Conservation (phyloP, 2,329 filamentous ascomycete species). For the Macrophomina phaseolina region DNA sequence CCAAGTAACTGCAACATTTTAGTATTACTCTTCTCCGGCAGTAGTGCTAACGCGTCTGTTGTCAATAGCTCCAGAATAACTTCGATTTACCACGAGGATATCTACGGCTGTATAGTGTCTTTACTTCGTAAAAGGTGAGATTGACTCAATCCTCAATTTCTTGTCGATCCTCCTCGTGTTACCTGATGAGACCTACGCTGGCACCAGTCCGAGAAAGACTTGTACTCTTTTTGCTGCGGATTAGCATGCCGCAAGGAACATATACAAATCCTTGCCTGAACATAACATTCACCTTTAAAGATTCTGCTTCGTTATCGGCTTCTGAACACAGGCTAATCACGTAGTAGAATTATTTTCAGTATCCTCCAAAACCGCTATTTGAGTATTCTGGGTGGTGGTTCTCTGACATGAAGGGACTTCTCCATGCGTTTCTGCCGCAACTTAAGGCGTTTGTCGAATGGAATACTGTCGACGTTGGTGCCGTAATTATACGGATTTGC, state of each 20-base stretch:
- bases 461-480: no score
- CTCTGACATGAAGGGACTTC: no score
- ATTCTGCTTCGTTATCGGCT: neutral
- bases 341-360: neutral
- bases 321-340: neutral
- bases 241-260: constrained; percentile 46
- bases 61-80: neutral
- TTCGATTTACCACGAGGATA: neutral
- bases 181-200: constrained; percentile 62
- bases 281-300: no score
- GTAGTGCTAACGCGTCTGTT: constrained; percentile 5
- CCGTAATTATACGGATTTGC: neutral
- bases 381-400: no score
- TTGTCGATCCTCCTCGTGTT: constrained; percentile 12
- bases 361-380: no score
- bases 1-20: neutral
- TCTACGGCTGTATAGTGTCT: neutral
- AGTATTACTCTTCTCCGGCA: neutral
- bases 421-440: no score
- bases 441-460: no score
- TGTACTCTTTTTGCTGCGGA: constrained; percentile 62
- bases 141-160: neutral
- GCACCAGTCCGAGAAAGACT: constrained; percentile 65
- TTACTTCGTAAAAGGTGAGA: neutral
- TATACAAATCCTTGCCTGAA: constrained; percentile 28